Base-by-base conservation (phyloP, 2,329 filamentous ascomycete genomes). In the Ceratocystis huliohia region DNA sequence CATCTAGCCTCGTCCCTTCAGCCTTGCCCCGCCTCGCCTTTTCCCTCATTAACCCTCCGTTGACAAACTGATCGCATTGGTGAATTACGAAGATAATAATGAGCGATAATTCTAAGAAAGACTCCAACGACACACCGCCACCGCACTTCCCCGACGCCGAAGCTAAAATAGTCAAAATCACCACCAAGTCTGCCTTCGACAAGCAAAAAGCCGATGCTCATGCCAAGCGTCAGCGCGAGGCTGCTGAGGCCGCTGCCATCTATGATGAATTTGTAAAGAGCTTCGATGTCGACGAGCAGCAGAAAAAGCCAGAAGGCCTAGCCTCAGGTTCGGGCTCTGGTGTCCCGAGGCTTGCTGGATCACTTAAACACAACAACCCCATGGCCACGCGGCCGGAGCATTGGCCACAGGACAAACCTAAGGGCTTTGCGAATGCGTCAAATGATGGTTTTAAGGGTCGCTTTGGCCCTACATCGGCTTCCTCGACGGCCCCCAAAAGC, bases 181-280 rank as follows among this genome's bases (percentile, higher is more conserved):
- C 86, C 69, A 94, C 92, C 76, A 89, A 94, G 73, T 95, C 91
- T 22, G 82, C 88, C 30, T 96, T 95, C 74, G 92, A 96, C 77
- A 87, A 87, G 71, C 89, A 95, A 74, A 91, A 89, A 75, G 89
- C 89, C 68, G 91, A 96, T 74, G 89, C 89, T 66, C 91, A 96
- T 78, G 91, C 90, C 28, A 96, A 96, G 77, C 86, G 89, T 68
- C 82, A 84, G 71, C 84, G 90, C 70, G 92, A 96, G 75, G 88
- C 88, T 72, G 90, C 88, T 70, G 92, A 96, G 76, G 95, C 89
- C 5, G 89, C 88, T 25, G 91, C 90, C 28, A 90, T 91, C 0
- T 89, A 92, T 74, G 85, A 91, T 71, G 90, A 93, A 70, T 96
- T 96, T 70, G 84, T 94, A 66, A 93, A 93, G 75, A 91, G 82